A percentile compares a stretch with the other conserved stretches of the same genome.
Evolutionary conservation across 2,329 filamentous ascomycete species (phyloP).

Genomic region (Neurospora crassa): DNA sequence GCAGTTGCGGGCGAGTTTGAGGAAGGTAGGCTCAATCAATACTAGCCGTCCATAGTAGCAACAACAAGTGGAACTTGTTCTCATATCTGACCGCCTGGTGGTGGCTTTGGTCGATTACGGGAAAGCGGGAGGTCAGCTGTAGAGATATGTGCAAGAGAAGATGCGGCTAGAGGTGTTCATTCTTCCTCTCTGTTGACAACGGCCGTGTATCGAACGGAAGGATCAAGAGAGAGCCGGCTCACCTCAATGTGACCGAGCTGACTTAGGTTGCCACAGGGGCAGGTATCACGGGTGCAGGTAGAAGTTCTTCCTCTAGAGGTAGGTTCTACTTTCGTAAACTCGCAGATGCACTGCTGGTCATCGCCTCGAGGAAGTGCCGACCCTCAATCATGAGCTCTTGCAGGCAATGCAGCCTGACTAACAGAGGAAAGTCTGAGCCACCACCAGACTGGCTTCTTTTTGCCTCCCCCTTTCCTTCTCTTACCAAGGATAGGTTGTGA

Average conservation of each 20-base stretch:
- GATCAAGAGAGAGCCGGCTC: background rate
- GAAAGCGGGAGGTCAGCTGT: background rate
- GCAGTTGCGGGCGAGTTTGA: background rate
- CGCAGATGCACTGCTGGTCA: background rate
- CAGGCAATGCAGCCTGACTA: background rate
- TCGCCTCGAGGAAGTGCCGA: background rate
- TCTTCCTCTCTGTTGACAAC: background rate
- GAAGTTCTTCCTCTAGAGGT: background rate
- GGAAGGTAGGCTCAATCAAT: background rate
- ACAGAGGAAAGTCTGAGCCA: background rate
- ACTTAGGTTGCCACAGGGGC: background rate
- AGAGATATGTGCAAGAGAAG: background rate
- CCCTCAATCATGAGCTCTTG: background rate
- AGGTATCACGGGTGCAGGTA: background rate
- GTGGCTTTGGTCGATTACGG: background rate
- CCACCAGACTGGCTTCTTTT: background rate
- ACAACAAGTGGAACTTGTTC: background rate
- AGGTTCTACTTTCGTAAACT: background rate
- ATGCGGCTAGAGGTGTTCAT: background rate
- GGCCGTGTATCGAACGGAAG: background rate
- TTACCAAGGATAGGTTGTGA: background rate
- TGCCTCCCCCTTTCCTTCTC: background rate
- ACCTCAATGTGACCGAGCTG: background rate
- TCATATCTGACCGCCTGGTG: background rate
- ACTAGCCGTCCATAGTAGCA: background rate